Base-by-base conservation (phyloP, 2,329 filamentous ascomycete species). In the Fusarium brachygibbosum region DNA sequence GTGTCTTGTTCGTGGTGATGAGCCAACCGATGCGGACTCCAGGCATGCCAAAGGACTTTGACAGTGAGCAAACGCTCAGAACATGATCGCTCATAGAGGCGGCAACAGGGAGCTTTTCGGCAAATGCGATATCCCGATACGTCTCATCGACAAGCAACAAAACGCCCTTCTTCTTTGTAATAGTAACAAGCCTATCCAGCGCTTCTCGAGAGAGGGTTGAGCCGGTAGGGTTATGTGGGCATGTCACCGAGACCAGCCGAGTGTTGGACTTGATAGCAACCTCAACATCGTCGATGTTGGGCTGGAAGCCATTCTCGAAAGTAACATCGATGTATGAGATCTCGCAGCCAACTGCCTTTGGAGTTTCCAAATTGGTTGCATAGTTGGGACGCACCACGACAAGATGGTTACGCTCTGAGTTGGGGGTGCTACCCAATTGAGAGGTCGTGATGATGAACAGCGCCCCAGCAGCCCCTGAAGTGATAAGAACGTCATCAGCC, bases 401-500 rank as follows among this genome's bases (percentile, higher is more conserved):
- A 31, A 58, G 48, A 25, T 54, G 55, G 0, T 54, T 12, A 2
- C 13, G n/a, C 6, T 35, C 37, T 2, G 48, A 42, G 2, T 4
- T 2, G 3, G 11, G 13, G 3, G 37, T 37, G 11, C 10, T 19
- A 1, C 14, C 55, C 8, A 58, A 7, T 19, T 44, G 48, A 4
- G 55, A 54, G 2, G 55, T 54, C 4, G 48, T 54, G 12, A 58
- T 58, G 5, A 58, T 58, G 5, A 58, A 58, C 4, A 58, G 13
- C 1, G 55, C 31, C 12, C 48, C 37, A 3, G 55, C 37, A 2
- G 55, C 48, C 6, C 55, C 55, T 2, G 37, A 25, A 0, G 48
- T 54, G 9, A 58, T n/a, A 6, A 58, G 48, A 6, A 54, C 23
- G 9, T 37, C 38, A 2, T 44, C 55, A 1, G 23, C 31, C 16